Percentiles rank a stretch among this genome's conserved stretches.
Conservation (phyloP, 75 land plant genomes). For the Sequoiadendron giganteum region DNA sequence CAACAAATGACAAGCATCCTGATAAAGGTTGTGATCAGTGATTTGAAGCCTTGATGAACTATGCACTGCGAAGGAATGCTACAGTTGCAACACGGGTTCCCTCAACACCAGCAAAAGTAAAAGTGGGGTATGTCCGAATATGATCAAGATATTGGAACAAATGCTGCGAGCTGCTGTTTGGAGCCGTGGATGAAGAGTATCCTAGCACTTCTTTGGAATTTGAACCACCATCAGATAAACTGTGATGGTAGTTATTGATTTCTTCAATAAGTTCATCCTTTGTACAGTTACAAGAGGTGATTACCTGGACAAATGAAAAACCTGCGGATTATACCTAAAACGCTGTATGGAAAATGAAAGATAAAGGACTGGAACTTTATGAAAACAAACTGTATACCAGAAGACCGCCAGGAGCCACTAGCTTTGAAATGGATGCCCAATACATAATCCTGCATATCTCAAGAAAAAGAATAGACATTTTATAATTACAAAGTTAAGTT, state of each 20-base stretch:
- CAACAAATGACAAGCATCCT: not conserved
- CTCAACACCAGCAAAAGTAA: slow-evolving; percentile 85
- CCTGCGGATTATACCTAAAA: not conserved
- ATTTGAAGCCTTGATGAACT: not conserved
- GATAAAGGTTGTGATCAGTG: not conserved
- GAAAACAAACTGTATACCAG: slow-evolving; percentile 44
- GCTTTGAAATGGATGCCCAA: slow-evolving; percentile 80
- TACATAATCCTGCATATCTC: slow-evolving; percentile 69
- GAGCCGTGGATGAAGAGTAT: slow-evolving; percentile 1
- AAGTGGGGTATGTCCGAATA: slow-evolving; percentile 84
- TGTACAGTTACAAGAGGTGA: slow-evolving; percentile 94
- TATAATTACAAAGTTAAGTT: not conserved
- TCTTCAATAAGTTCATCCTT: slow-evolving; percentile 95
- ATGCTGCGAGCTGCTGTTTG: slow-evolving; percentile 26
- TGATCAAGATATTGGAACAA: slow-evolving; percentile 76
- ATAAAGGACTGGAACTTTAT: slow-evolving; percentile 4
- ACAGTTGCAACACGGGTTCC: slow-evolving; percentile 94
- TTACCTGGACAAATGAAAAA: slow-evolving; percentile 41
- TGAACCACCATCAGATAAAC: slow-evolving; percentile 5
- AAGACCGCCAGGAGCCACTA: slow-evolving; percentile 86
- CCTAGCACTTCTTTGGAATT: slow-evolving; percentile 11
- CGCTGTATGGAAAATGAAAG: not conserved
- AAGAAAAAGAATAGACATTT: not conserved
- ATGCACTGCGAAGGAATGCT: slow-evolving; percentile 57
- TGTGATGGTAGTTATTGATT: slow-evolving; percentile 53